Evolutionary conservation across 1,284 basidiomycete genomes (phyloP).

Genomic region (Ceratobasidium sp.): DNA sequence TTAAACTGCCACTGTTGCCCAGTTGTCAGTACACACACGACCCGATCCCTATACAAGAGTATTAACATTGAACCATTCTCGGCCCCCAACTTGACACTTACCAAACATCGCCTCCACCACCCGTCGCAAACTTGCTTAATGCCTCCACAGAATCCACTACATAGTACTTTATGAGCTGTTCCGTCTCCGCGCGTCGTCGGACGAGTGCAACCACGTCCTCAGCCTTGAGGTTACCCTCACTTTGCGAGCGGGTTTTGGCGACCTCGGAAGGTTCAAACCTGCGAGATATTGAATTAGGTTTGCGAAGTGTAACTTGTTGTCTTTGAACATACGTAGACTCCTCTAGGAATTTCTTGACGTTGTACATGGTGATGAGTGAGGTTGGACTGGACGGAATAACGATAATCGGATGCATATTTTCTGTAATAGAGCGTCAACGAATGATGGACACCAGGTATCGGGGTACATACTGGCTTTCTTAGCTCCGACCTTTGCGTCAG

Average conservation of each 20-base stretch:
- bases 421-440: constrained; percentile 54
- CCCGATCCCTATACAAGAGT: constrained; percentile 70
- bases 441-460: background rate
- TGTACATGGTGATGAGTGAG: constrained; percentile 96
- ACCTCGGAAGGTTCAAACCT: constrained; percentile 85
- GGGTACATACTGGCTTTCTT: constrained; percentile 62
- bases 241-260: constrained; percentile 71
- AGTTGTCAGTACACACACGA: constrained; percentile 96
- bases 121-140: constrained; percentile 84
- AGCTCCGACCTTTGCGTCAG: constrained; percentile 66
- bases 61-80: background rate
- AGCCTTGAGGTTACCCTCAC: constrained; percentile 77
- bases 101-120: constrained; percentile 75
- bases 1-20: constrained; percentile 98
- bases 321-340: constrained; percentile 74
- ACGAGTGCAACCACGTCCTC: constrained; percentile 89
- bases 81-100: constrained; percentile 49
- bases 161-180: constrained; percentile 67
- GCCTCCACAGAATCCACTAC: constrained; percentile 95
- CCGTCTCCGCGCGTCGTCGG: constrained; percentile 66
- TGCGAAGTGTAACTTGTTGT: constrained; percentile 5
- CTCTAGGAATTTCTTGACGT: constrained; percentile 93
- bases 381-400: constrained; percentile 97
- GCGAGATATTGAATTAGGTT: constrained; percentile 59
- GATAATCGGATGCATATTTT: constrained; percentile 88